Percentiles rank a stretch among this genome's conserved stretches.
Evolutionary conservation across 2,329 filamentous ascomycete species (phyloP).

Genomic region (Bipolaris gigantea): DNA sequence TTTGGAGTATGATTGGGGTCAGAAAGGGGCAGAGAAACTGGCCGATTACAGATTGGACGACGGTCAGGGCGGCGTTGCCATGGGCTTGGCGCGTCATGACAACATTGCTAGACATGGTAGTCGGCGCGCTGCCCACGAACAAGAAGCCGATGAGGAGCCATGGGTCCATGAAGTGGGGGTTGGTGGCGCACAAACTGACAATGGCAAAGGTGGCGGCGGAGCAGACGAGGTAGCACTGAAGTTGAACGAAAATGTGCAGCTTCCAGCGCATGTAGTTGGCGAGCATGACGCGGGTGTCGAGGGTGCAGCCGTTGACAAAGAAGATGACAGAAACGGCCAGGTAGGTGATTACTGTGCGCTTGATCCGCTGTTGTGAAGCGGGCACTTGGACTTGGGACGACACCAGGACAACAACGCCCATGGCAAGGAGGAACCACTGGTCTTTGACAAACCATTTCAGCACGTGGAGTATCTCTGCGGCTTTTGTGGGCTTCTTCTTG

Average conservation of each 20-base stretch:
- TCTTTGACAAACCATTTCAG: slow-evolving; percentile 50
- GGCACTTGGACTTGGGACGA: slow-evolving; percentile 60
- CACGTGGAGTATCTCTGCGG: slow-evolving; percentile 10
- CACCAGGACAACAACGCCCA: slow-evolving; percentile 56
- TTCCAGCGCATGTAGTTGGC: slow-evolving; percentile 67
- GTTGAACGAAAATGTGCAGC: slow-evolving; percentile 67
- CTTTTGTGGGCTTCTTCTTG: not conserved
- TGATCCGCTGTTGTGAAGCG: slow-evolving; percentile 56
- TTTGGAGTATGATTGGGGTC: slow-evolving; percentile 64
- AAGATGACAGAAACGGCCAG: slow-evolving; percentile 71
- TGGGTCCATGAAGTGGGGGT: slow-evolving; percentile 59
- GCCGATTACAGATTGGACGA: slow-evolving; percentile 69
- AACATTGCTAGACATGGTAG: slow-evolving; percentile 72
- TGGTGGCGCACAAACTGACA: slow-evolving; percentile 55
- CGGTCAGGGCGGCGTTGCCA: slow-evolving; percentile 56
- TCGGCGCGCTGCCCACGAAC: slow-evolving; percentile 68
- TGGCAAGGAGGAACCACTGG: slow-evolving; percentile 68
- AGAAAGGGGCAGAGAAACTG: slow-evolving; percentile 71
- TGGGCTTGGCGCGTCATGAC: slow-evolving; percentile 72
- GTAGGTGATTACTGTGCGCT: slow-evolving; percentile 62
- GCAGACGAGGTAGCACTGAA: slow-evolving; percentile 67
- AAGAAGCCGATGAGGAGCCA: slow-evolving; percentile 69
- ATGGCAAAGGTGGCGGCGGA: slow-evolving; percentile 63
- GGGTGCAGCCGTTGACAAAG: slow-evolving; percentile 69
- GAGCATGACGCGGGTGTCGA: slow-evolving; percentile 63